Percentiles rank a stretch among this genome's conserved stretches.
These are phyloP conservation scores for Stephanodiscus triporus DNA, from an alignment of 108 stramenopile species.

Conservation along the genomic window DNA sequence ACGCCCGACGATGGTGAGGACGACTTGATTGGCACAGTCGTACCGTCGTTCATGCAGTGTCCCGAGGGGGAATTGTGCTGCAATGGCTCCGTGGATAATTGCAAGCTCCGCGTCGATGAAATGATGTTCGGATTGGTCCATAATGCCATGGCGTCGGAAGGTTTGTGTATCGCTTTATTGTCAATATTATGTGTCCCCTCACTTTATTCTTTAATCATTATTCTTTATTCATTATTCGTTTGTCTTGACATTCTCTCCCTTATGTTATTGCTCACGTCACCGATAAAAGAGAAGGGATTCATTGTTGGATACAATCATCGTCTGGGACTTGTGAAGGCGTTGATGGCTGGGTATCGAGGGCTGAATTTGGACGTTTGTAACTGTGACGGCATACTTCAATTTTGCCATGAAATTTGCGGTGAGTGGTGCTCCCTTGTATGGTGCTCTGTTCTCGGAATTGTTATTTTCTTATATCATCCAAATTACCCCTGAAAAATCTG, in stretches of 20 bases:
- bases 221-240: neutral
- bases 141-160: conserved; percentile 45
- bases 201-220: neutral
- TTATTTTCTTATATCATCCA: neutral
- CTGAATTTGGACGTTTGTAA: conserved; percentile 43
- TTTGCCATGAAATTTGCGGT: conserved; percentile 47
- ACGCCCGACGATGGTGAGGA: conserved; percentile 1
- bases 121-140: conserved; percentile 50
- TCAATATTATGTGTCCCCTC: neutral
- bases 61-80: conserved; percentile 29
- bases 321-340: conserved; percentile 36
- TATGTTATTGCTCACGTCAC: neutral
- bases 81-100: conserved; percentile 43
- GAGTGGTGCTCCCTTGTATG: neutral
- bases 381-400: conserved; percentile 32
- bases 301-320: conserved; percentile 44
- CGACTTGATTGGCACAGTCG: conserved; percentile 1
- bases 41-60: conserved; percentile 50
- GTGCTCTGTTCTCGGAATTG: neutral
- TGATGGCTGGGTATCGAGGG: conserved; percentile 43
- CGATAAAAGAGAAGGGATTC: conserved; percentile 22
- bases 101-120: conserved; percentile 35
- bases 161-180: neutral
- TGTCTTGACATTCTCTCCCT: neutral
- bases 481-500: neutral